Base-by-base conservation (phyloP, 1,284 basidiomycete species). In the Ustilago nuda region DNA sequence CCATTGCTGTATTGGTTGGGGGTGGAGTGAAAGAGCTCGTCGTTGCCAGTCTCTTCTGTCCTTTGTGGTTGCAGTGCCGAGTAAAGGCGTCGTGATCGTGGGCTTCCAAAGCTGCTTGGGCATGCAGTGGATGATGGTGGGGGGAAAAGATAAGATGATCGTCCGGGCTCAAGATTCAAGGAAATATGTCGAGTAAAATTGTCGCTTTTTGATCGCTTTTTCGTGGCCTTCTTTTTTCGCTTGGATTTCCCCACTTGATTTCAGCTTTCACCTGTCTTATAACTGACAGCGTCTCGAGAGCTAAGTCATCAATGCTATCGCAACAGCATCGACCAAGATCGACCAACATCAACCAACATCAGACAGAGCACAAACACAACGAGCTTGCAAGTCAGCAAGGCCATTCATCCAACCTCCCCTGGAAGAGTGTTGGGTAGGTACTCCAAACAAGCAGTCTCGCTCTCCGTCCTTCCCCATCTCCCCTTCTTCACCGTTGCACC, bases 401-500 rank as follows among this genome's bases (percentile, higher is more conserved):
- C 36, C 13, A 37, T 37, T 37, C 9, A 37, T 37, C 13, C 36
- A 13, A 37, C 13, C 39, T 43, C 39, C 39, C 39, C 39, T 43
- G 1, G 1, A 48, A 4, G 1, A 8, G 8, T 27, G 23, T 27
- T 27, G 23, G 23, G 23, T 27, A 48, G 9, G 9, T 9, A 32
- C 48, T 43, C 60, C 27, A 64, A 53, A 54, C 59, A 61, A 32
- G 59, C 55, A 43, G 58, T 55, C 45, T 71, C 69, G 51, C 63
- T 71, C 39, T 66, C 55, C 3, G 59, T 59, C 30, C 69, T 54
- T 1, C 45, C 12, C 69, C 69, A 71, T 9, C 36, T 59, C 1
- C 15, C 33, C 30, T 43, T 59, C 19, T 23, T 61, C n/a, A 7
- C 45, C 13, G 23, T 46, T 17, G 37, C 52, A 15, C 36, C 45